Conservation (phyloP, 1,284 basidiomycete species). For the Rhodotorula glutinis region DNA sequence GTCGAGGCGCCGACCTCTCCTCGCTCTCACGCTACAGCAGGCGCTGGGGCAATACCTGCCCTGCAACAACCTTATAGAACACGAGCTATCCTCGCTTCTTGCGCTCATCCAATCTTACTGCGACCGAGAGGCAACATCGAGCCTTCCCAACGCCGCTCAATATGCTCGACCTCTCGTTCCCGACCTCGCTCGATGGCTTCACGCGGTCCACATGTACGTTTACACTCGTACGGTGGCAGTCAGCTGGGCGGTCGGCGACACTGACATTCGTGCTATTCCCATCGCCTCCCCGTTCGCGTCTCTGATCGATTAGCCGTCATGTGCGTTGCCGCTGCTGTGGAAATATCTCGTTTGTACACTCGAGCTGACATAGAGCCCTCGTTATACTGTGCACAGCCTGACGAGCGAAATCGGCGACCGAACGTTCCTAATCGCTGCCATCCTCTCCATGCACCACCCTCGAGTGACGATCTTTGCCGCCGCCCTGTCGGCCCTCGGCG, state of each 20-base stretch:
- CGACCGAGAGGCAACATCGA: neutral
- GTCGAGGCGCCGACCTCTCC: neutral
- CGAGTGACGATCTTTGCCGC: slow-evolving; percentile 82
- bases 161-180: slow-evolving; percentile 28
- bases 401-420: slow-evolving; percentile 74
- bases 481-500: slow-evolving; percentile 77
- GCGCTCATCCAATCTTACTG: too few relatives aligned
- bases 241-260: neutral
- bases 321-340: neutral
- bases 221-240: too few relatives aligned
- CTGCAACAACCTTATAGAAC: neutral
- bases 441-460: slow-evolving; percentile 92
- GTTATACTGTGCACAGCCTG: slow-evolving; percentile 18
- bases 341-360: neutral
- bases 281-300: neutral
- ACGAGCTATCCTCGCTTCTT: too few relatives aligned
- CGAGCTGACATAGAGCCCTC: neutral
- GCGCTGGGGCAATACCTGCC: neutral
- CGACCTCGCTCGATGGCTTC: slow-evolving; percentile 30
- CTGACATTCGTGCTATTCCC: neutral
- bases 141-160: neutral
- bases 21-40: neutral
- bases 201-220: slow-evolving; percentile 29
- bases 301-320: slow-evolving; percentile 4
- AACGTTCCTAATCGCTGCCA: slow-evolving; percentile 94